These are phyloP conservation scores for Metahyphopichia silvanorum DNA, from an alignment of 805 yeast genomes.

Conservation along the genomic window DNA sequence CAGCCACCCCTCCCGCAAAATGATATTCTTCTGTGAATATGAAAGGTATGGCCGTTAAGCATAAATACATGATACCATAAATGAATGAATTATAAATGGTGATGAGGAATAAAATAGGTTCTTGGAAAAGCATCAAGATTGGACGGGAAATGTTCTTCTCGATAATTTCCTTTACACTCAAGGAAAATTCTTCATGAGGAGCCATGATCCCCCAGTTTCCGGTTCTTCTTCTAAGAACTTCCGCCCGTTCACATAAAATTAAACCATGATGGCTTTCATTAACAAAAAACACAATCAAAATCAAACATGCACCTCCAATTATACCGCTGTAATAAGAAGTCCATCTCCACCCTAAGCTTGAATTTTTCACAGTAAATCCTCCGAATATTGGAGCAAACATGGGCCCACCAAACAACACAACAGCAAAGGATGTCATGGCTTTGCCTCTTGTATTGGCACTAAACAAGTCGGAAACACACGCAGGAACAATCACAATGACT, in stretches of 20 bases:
- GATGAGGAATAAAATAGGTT: constrained; percentile 41
- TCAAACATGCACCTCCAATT: constrained; percentile 28
- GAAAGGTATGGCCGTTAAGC: constrained; percentile 42
- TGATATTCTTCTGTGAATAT: constrained; percentile 56
- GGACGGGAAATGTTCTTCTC: constrained; percentile 38
- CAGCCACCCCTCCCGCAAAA: constrained; percentile 58
- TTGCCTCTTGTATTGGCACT: constrained; percentile 65
- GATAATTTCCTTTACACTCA: constrained; percentile 28
- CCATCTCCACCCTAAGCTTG: constrained; percentile 54
- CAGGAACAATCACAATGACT: constrained; percentile 81
- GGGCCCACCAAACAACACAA: constrained; percentile 78
- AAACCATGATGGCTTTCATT: constrained; percentile 42
- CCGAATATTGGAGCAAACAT: constrained; percentile 71
- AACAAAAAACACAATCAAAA: constrained; percentile 25
- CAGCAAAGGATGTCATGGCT: constrained; percentile 67
- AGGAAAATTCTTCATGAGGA: constrained; percentile 33
- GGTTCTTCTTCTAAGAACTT: constrained; percentile 34
- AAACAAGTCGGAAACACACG: constrained; percentile 81
- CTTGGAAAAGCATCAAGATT: constrained; percentile 33
- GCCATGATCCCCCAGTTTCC: constrained; percentile 40
- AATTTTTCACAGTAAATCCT: constrained; percentile 37
- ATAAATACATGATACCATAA: constrained; percentile 45
- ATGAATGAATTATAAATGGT: constrained; percentile 48
- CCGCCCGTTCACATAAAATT: constrained; percentile 30
- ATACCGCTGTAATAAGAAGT: constrained; percentile 50